Evolutionary conservation across 768 basidiomycete species (phyloP).

Genomic region (Naganishia kalamii): DNA sequence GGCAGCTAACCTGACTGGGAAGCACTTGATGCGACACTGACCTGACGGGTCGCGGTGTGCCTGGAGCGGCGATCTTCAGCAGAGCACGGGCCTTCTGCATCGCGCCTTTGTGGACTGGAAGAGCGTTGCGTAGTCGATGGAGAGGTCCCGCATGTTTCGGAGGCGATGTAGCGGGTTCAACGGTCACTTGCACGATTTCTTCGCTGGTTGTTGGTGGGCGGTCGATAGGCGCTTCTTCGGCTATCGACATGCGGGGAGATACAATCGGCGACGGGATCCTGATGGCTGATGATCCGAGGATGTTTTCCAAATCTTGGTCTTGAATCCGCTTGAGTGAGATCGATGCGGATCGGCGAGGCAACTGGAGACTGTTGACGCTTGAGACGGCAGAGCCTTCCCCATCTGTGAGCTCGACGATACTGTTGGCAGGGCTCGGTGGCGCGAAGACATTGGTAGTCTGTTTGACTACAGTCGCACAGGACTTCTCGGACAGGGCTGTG

Average conservation of each 20-base stretch:
- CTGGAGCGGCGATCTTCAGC: background rate
- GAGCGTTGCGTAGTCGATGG: background rate
- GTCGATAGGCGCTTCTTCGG: background rate
- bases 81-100: background rate
- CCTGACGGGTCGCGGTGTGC: background rate
- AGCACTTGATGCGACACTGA: background rate
- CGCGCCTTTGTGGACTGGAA: background rate
- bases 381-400: background rate
- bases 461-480: conserved; percentile 1
- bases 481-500: conserved; percentile 2
- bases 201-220: background rate
- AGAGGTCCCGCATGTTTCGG: background rate
- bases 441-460: conserved; percentile 7
- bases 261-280: conserved; percentile 5
- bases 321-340: conserved; percentile 24
- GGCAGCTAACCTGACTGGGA: no score
- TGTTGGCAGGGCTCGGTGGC: background rate
- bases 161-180: background rate
- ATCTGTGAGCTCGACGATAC: background rate
- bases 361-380: background rate
- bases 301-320: conserved; percentile 20
- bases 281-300: conserved; percentile 9
- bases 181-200: background rate
- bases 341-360: conserved; percentile 2
- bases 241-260: background rate